Evolutionary conservation across 2,329 filamentous ascomycete species (phyloP).

Genomic region (Ophiocordyceps unilateralis): DNA sequence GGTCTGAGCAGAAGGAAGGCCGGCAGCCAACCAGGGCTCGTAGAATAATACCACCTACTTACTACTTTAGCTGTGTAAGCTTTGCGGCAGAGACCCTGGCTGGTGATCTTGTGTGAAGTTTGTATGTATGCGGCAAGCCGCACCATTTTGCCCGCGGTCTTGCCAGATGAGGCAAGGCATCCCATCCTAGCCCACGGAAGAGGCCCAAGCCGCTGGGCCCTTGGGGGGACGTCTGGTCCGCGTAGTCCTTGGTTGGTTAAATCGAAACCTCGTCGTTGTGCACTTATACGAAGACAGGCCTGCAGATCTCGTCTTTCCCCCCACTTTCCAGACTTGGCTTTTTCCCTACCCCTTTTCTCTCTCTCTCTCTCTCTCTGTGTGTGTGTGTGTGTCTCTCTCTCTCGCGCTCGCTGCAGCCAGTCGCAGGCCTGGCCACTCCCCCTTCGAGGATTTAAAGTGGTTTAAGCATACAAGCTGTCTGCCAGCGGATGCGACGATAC

Average conservation of each 20-base stretch:
- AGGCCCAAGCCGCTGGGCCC: not conserved
- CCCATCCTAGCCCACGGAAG: not conserved
- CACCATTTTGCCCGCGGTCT: not conserved
- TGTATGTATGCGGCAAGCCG: not conserved
- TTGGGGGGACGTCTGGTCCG: not conserved
- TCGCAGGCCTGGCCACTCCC: too few species aligned
- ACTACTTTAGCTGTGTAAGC: too few species aligned
- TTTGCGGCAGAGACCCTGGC: too few species aligned
- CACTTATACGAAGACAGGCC: not conserved
- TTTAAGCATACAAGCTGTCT: too few species aligned
- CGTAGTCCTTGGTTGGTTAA: not conserved
- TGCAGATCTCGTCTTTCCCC: not conserved
- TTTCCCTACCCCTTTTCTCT: not conserved
- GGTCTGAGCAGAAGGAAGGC: too few species aligned
- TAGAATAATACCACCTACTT: too few species aligned
- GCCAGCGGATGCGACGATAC: too few species aligned
- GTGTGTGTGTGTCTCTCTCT: too few species aligned
- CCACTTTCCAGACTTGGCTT: not conserved
- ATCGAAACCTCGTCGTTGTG: not conserved
- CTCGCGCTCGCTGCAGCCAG: too few species aligned
- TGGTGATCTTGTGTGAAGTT: too few species aligned
- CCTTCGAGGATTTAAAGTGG: too few species aligned
- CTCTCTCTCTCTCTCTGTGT: not conserved
- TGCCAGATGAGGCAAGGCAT: not conserved
- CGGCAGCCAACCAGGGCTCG: too few species aligned